Evolutionary conservation across 805 yeast species (phyloP).

Genomic region (Debaryomyces prosopidis): DNA sequence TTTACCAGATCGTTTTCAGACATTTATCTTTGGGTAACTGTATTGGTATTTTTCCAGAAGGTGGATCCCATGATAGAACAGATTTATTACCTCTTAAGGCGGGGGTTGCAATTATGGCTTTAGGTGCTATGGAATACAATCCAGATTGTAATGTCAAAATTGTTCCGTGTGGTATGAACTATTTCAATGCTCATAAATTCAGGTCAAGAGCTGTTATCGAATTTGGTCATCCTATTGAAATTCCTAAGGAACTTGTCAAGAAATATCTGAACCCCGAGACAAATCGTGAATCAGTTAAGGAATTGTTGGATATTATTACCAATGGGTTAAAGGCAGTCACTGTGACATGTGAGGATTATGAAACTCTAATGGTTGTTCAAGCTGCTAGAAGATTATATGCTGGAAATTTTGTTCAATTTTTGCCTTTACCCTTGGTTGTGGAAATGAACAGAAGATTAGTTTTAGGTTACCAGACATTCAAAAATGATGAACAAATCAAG

Average conservation of each 20-base stretch:
- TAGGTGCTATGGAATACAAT: slow-evolving; percentile 84
- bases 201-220: slow-evolving; percentile 94
- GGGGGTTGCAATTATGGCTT: slow-evolving; percentile 97
- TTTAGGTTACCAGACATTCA: slow-evolving; percentile 73
- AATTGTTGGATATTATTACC: slow-evolving; percentile 67
- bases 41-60: slow-evolving; percentile 95
- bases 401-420: slow-evolving; percentile 63
- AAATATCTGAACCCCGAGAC: slow-evolving; percentile 67
- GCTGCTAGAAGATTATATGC: slow-evolving; percentile 89
- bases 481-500: slow-evolving; percentile 67
- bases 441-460: slow-evolving; percentile 90
- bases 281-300: slow-evolving; percentile 71
- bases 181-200: slow-evolving; percentile 93
- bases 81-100: slow-evolving; percentile 91
- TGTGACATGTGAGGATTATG: slow-evolving; percentile 85
- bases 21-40: slow-evolving; percentile 81
- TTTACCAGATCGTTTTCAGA: slow-evolving; percentile 80
- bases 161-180: slow-evolving; percentile 97
- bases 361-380: slow-evolving; percentile 84
- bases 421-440: slow-evolving; percentile 81
- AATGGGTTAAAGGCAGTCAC: slow-evolving; percentile 81
- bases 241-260: slow-evolving; percentile 54
- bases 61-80: slow-evolving; percentile 96
- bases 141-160: slow-evolving; percentile 78
- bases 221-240: slow-evolving; percentile 84